Evolutionary conservation across 208 protist species (phyloP), one percentile per base, ranked within the genome.

Genomic region (Borovskyia barvae): DNA sequence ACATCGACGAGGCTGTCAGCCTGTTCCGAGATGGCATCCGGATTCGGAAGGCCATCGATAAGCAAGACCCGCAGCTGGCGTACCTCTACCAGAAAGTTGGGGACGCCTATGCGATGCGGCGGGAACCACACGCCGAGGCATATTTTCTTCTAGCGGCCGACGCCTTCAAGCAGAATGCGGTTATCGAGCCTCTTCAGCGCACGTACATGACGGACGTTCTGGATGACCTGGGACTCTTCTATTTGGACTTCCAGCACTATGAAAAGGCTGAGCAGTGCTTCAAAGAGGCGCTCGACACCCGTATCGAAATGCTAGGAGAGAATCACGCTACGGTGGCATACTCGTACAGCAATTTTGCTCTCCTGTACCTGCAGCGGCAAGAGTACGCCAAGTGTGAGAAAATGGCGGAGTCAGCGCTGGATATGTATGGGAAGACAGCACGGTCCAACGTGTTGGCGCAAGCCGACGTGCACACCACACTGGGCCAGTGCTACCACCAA

Each of bases 71-170:
- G 29, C 85, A 92, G 66, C 61, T 95, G 35, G 79, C 85, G 5
- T 95, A 82, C 68, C 52, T 95, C 25, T 95, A 95, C 64, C 85
- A 95, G 35, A 92, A 95, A 60, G 70, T 93, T 8, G 89, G 80
- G 9, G 89, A 95, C 49, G 85, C 70, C 57, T 91, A 90, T 57
- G 89, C 89, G 11, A 79, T 87, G 75, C 69, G 76, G 22, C 77
- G 81, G n/a, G 84, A 91, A 47, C 66, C 73, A 2, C 84, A 95
- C 47, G 89, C 89, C 7, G 85, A 95, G 74, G 80, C 85, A 24
- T 93, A 95, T 72, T 93, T 95, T 54, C 66, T 95, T 7, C 63
- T 95, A 11, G 64, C 85, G 15, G 72, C 93, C 29, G 89, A 95
- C 48, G 75, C 75, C 55, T 93, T 86, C 69, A 77, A 83, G 60